Percentiles rank a stretch among this genome's conserved stretches.
These are phyloP conservation scores for Candolleomyces eurysporus DNA, from an alignment of 768 basidiomycete species.

Conservation along the genomic window DNA sequence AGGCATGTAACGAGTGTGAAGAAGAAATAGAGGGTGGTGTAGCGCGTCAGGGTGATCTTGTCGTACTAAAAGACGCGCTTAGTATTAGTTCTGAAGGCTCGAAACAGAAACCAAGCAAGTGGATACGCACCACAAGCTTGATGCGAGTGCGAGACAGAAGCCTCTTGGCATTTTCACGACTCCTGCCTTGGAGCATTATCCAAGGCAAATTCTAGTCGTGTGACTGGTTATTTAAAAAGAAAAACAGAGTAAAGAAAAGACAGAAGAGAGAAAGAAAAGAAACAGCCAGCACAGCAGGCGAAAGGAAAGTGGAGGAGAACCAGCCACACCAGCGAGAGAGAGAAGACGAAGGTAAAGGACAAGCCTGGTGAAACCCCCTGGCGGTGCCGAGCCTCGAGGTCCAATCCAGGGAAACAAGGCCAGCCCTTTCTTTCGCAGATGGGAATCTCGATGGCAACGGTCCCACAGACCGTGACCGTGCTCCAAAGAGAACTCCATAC, in stretches of 20 bases:
- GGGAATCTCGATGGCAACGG: background rate
- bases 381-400: background rate
- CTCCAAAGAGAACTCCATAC: too few relatives aligned
- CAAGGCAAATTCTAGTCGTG: background rate
- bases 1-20: slow-evolving; percentile 42
- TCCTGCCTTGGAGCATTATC: background rate
- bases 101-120: background rate
- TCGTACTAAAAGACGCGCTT: slow-evolving; percentile 32
- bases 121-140: slow-evolving; percentile 25
- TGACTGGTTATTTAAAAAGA: background rate
- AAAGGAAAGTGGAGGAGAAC: background rate
- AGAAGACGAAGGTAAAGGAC: background rate
- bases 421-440: background rate
- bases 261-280: background rate
- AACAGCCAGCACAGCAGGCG: background rate
- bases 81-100: background rate
- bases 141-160: slow-evolving; percentile 18
- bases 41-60: slow-evolving; percentile 47
- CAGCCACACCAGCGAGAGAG: background rate
- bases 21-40: slow-evolving; percentile 47
- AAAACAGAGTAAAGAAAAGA: background rate
- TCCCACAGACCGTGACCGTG: too few relatives aligned
- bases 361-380: background rate
- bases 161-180: background rate
- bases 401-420: too few relatives aligned